Evolutionary conservation across 208 protist species (phyloP).

Genomic region (Tritrichomonas musculus): DNA sequence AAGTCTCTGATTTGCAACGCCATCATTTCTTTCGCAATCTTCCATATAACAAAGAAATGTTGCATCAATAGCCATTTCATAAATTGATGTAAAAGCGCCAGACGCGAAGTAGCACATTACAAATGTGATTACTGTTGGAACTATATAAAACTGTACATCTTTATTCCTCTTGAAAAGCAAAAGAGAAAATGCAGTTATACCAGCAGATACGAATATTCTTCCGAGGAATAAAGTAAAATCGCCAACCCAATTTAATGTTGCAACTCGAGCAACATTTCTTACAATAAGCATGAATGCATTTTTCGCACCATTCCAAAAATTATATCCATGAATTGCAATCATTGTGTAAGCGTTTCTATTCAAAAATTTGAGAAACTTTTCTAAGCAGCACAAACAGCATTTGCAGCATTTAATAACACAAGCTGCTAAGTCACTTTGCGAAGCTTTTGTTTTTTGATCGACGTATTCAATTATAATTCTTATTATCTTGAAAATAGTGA

Average conservation of each 20-base stretch:
- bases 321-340: background rate
- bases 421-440: background rate
- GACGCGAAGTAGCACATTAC: background rate
- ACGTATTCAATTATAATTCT: background rate
- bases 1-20: too few relatives aligned
- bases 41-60: slow-evolving; percentile 21
- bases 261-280: background rate
- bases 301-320: background rate
- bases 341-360: background rate
- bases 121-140: background rate
- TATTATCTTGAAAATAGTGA: background rate
- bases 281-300: background rate
- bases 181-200: background rate
- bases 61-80: slow-evolving; percentile 11
- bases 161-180: background rate
- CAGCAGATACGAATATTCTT: background rate
- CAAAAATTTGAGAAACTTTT: slow-evolving; percentile 4
- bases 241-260: slow-evolving; percentile 19
- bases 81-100: background rate
- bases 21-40: background rate
- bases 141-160: background rate
- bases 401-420: background rate
- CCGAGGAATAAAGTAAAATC: slow-evolving; percentile 17
- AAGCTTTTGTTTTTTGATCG: background rate
- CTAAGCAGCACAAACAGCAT: background rate